phyloP scores from a whole-genome alignment of 768 basidiomycete genomes.

The Naganishia randhawae region DNA sequence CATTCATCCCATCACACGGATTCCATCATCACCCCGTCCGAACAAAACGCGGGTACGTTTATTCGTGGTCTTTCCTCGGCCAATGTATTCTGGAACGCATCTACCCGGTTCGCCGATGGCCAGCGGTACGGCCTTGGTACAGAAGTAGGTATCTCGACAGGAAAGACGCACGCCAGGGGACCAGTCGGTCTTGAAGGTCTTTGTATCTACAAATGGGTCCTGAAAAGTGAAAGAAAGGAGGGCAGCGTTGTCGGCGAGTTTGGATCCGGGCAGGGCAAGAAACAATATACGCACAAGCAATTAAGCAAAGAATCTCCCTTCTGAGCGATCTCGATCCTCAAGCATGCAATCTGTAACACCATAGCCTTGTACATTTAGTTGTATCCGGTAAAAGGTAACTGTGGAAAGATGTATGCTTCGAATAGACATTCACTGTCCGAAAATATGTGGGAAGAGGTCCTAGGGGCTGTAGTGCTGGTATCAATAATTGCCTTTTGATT shows the following conservation, averaged over 20 bases:
- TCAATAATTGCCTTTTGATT: too few species aligned
- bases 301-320: constrained; percentile 39
- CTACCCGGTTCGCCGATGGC: constrained; percentile 93
- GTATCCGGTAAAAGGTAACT: not conserved
- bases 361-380: not conserved
- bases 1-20: constrained; percentile 97
- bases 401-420: too few species aligned
- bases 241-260: constrained; percentile 89
- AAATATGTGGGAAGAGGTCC: too few species aligned
- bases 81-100: constrained; percentile 89
- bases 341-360: not conserved
- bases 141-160: constrained; percentile 95
- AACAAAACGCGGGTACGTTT: constrained; percentile 61
- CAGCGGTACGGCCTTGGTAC: constrained; percentile 96
- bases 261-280: constrained; percentile 66
- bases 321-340: constrained; percentile 4
- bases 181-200: constrained; percentile 92
- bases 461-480: too few species aligned
- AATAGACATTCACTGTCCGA: too few species aligned
- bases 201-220: constrained; percentile 92
- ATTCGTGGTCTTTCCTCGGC: constrained; percentile 85
- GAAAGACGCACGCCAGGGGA: constrained; percentile 90
- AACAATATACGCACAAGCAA: constrained; percentile 57
- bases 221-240: constrained; percentile 66
- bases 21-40: constrained; percentile 78